A percentile compares a stretch with the other conserved stretches of the same genome.
phyloP scores from a whole-genome alignment of 345 rosid species.

The Salix exigua region DNA sequence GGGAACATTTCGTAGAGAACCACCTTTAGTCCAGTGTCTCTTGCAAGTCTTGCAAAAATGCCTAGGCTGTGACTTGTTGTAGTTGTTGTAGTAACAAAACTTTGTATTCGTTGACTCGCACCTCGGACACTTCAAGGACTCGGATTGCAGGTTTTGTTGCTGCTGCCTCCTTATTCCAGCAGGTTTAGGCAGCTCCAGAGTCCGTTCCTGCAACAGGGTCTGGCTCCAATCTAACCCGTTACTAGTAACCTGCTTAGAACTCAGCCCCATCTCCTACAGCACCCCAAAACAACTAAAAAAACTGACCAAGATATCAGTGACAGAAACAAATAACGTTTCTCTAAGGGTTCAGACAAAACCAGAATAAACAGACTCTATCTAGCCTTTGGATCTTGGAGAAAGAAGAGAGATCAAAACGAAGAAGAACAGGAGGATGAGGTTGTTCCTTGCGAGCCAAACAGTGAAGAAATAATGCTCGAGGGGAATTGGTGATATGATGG shows the following conservation, averaged over 20 bases:
- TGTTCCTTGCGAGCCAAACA: constrained; percentile 18
- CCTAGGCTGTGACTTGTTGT: constrained; percentile 85
- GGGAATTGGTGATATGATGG: constrained; percentile 4
- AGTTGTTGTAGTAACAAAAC: constrained; percentile 91
- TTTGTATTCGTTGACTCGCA: constrained; percentile 86
- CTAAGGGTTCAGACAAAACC: neutral
- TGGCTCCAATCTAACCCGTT: constrained; percentile 47
- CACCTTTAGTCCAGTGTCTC: constrained; percentile 97
- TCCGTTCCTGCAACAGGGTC: constrained; percentile 38
- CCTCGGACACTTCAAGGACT: constrained; percentile 79
- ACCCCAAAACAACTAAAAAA: neutral
- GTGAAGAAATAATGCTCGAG: neutral
- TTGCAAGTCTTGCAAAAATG: constrained; percentile 87
- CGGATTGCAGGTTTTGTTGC: constrained; percentile 32
- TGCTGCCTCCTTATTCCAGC: constrained; percentile 24
- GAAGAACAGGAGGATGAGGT: constrained; percentile 19
- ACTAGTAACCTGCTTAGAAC: constrained; percentile 46
- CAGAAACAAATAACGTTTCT: neutral
- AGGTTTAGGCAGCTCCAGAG: constrained; percentile 32
- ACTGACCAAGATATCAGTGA: neutral
- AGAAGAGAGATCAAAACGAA: constrained; percentile 30
- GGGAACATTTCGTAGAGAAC: constrained; percentile 81
- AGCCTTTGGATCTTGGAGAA: constrained; percentile 37
- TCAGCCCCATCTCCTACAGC: constrained; percentile 37
- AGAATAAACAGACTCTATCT: neutral